These are phyloP conservation scores for Mallotus japonicus DNA, from an alignment of 441 rosid species.

Conservation along the genomic window DNA sequence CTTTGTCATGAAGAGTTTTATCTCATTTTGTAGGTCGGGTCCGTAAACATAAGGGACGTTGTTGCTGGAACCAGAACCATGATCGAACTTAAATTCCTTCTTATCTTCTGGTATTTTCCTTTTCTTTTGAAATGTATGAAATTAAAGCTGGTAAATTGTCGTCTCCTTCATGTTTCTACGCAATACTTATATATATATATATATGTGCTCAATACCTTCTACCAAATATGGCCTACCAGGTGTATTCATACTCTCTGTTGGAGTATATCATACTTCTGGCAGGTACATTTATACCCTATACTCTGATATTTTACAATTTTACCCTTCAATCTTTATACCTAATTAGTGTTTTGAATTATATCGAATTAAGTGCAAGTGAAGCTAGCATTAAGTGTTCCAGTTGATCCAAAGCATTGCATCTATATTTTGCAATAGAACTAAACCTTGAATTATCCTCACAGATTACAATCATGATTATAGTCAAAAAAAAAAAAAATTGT, in stretches of 20 bases:
- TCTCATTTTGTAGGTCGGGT: neutral
- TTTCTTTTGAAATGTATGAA: neutral
- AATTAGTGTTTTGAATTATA: too few species aligned
- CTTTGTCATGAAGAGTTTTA: constrained; percentile 6
- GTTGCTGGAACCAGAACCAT: neutral
- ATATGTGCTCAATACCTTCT: constrained; percentile 17
- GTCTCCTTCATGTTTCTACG: constrained; percentile 13
- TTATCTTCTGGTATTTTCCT: neutral
- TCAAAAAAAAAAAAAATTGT: too few species aligned
- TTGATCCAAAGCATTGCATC: too few species aligned
- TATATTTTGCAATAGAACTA: too few species aligned
- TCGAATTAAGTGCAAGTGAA: too few species aligned
- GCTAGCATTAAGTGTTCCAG: too few species aligned
- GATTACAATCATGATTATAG: too few species aligned
- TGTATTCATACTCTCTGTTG: constrained; percentile 40
- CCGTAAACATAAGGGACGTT: neutral
- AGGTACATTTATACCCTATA: constrained; percentile 8
- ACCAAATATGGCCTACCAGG: constrained; percentile 24
- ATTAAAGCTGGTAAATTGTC: constrained; percentile 30
- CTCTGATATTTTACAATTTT: neutral
- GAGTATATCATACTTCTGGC: constrained; percentile 44
- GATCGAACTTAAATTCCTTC: neutral
- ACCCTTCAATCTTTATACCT: neutral
- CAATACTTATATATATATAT: neutral
- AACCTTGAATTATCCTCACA: too few species aligned